These are phyloP conservation scores for Solanum neorickii DNA, from an alignment of 257 asterid species.

Conservation along the genomic window DNA sequence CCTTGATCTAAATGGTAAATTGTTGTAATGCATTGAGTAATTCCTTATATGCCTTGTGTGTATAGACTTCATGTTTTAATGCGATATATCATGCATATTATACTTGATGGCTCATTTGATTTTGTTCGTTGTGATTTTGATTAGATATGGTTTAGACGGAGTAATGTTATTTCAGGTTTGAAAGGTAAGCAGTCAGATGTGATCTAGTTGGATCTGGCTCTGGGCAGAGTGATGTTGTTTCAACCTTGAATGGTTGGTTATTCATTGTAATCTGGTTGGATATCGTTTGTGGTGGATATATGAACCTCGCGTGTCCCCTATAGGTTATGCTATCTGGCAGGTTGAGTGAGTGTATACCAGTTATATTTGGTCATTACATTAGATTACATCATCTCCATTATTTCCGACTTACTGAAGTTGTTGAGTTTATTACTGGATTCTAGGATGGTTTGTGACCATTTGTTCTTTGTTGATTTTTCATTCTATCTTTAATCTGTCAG, in stretches of 20 bases:
- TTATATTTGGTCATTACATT: not conserved
- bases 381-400: not conserved
- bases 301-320: not conserved
- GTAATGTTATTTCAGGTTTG: not conserved
- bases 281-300: not conserved
- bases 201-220: not conserved
- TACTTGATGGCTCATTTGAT: not conserved
- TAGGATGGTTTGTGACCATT: no score
- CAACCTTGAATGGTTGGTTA: not conserved
- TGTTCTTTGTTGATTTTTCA: no score
- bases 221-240: not conserved
- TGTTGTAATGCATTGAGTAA: not conserved
- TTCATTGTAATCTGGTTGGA: not conserved
- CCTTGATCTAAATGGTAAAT: not conserved
- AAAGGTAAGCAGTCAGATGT: not conserved
- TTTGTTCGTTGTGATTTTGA: not conserved
- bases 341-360: not conserved
- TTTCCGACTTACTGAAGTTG: not conserved
- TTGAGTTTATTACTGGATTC: not conserved
- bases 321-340: not conserved
- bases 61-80: not conserved
- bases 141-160: not conserved
- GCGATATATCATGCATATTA: not conserved
- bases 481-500: not conserved
- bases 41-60: not conserved